Evolutionary conservation across 768 basidiomycete species (phyloP), one percentile per base, ranked within the genome.

Genomic region (Cystofilobasidium bisporidii): DNA sequence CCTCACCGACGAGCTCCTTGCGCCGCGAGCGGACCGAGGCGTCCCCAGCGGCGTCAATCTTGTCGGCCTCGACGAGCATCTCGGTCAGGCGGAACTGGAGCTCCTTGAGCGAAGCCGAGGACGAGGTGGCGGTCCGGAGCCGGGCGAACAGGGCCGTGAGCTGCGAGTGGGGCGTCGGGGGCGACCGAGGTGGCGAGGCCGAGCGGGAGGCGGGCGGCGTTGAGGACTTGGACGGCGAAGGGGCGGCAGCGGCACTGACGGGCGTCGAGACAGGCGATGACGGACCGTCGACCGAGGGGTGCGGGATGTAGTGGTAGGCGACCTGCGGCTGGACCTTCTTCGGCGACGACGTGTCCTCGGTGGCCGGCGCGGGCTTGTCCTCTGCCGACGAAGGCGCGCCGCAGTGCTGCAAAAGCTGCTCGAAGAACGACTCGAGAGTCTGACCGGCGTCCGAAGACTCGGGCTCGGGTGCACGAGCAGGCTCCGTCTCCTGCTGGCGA

Each of bases 251-350:
- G 26, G 62, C 33, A 33, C 5, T 17, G 26, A 48, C 26, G 24
- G 40, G 22, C 15, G 40, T 1, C 14, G 40, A 11, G 41, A 15
- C 11, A 6, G 36, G 33, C 36, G 58, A 41, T 2, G 36, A 12
- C 15, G 58, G 58, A 22, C 36, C 36, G 30, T 24, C 45, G 61
- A 62, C 61, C n/a, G 62, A 63, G 3, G 62, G 62, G n/a, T 63
- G 62, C 18, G 62, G 62, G 50, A 63, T 63, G 62, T 63, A 63
- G 50, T 63, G 62, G 62, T 63, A 63, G 3, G 62, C 48, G 8
- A 40, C 62, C n/a, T 22, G 47, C 11, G 47, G 47, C 47, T 48
- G 15, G 17, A n/a, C 2, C 22, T 48, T n/a, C n/a, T n/a, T 48
- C 3, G n/a, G 4, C 47, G 20, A 2, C n/a, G 5, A 10, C 47